These are phyloP conservation scores for Crithidia bombi DNA, from an alignment of 208 protist genomes.

Conservation along the genomic window DNA sequence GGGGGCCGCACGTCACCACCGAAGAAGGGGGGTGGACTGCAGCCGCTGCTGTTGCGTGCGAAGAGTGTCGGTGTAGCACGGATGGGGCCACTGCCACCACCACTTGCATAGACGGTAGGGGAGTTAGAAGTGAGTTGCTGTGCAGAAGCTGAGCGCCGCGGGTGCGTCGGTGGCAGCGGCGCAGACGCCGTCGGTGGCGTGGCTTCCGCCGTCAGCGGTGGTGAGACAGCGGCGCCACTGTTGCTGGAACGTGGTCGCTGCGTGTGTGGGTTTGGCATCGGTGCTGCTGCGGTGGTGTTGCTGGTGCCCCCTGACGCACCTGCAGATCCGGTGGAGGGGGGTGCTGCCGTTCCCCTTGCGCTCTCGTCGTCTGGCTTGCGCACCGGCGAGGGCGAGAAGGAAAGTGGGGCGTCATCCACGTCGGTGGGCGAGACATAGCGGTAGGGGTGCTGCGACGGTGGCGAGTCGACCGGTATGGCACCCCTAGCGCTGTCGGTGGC, in stretches of 20 bases:
- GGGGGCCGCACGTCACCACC: not conserved
- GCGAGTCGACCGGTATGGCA: too few species aligned
- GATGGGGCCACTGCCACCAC: not conserved
- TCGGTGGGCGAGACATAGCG: conserved; percentile 4
- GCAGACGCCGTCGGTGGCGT: not conserved
- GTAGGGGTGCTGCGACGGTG: conserved; percentile 13
- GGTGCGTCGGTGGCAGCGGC: conserved; percentile 28
- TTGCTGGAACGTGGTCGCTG: conserved; percentile 2
- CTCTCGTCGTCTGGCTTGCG: not conserved
- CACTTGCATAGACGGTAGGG: not conserved
- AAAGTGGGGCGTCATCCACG: not conserved
- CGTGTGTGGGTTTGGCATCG: conserved; percentile 16
- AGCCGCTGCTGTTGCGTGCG: conserved; percentile 11
- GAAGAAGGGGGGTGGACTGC: not conserved
- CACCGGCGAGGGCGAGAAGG: conserved; percentile 9
- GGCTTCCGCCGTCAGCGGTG: not conserved
- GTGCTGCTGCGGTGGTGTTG: not conserved
- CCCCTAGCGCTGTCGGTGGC: too few species aligned
- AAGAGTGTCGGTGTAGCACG: not conserved
- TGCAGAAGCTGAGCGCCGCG: conserved; percentile 28
- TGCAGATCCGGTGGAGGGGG: not conserved
- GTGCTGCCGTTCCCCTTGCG: not conserved
- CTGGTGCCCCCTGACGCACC: not conserved
- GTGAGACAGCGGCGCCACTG: not conserved
- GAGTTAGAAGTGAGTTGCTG: conserved; percentile 10